Evolutionary conservation across 805 yeast species (phyloP).

Genomic region (Wickerhamomyces chaumierensis): DNA sequence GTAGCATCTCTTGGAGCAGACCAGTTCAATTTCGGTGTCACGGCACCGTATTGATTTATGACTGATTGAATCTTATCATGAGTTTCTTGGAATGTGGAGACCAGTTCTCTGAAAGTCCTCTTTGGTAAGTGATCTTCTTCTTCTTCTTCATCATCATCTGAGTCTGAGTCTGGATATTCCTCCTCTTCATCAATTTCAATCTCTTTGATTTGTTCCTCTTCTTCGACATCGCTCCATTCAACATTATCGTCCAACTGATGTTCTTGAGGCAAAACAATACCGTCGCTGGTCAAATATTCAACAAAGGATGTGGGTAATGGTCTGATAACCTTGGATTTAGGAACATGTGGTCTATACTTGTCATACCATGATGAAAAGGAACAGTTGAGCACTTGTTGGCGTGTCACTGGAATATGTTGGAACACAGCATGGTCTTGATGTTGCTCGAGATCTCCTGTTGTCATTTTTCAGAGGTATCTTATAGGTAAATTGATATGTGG

Average conservation of each 20-base stretch:
- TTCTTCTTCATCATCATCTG: constrained; percentile 12
- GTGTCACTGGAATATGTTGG: constrained; percentile 18
- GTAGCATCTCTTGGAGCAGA: constrained; percentile 91
- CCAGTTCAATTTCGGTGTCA: constrained; percentile 92
- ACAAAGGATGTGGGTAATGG: constrained; percentile 50
- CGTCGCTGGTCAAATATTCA: constrained; percentile 54
- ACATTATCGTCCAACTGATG: constrained; percentile 23
- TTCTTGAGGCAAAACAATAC: constrained; percentile 49
- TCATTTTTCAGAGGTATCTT: neutral
- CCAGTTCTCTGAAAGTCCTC: constrained; percentile 12
- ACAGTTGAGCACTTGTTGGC: constrained; percentile 37
- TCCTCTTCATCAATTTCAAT: constrained; percentile 6
- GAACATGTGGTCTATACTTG: constrained; percentile 33
- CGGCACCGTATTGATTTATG: constrained; percentile 42
- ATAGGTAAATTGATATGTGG: too few relatives aligned
- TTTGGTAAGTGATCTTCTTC: constrained; percentile 3
- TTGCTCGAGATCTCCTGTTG: neutral
- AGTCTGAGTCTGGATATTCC: constrained; percentile 4
- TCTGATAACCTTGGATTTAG: constrained; percentile 39
- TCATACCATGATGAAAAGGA: constrained; percentile 51
- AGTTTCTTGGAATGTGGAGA: constrained; percentile 42
- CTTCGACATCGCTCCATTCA: constrained; percentile 50
- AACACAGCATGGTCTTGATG: constrained; percentile 8
- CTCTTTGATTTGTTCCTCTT: constrained; percentile 14
- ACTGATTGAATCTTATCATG: constrained; percentile 38